These are phyloP conservation scores for Silene uniflora DNA, from an alignment of 148 eudicot species.

Conservation along the genomic window DNA sequence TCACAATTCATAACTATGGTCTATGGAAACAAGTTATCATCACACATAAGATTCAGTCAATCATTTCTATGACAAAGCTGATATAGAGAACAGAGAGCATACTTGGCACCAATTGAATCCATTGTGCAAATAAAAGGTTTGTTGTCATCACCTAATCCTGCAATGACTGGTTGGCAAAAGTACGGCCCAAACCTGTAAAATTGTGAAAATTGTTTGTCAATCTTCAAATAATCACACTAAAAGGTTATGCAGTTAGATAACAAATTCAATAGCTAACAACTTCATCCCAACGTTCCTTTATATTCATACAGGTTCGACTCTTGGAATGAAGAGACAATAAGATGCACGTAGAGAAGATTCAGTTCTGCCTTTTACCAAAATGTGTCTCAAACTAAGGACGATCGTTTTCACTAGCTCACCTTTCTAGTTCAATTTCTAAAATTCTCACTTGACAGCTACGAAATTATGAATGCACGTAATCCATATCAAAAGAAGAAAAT, in stretches of 20 bases:
- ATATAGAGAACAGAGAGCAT: constrained; percentile 30
- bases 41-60: neutral
- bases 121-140: constrained; percentile 98
- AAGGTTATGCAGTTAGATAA: neutral
- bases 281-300: neutral
- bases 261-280: neutral
- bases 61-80: constrained; percentile 4
- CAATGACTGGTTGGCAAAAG: constrained; percentile 94
- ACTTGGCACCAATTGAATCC: constrained; percentile 99
- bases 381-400: neutral
- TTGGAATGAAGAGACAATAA: neutral
- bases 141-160: constrained; percentile 82
- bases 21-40: too few species aligned
- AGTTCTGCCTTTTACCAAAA: neutral
- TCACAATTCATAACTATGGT: too few species aligned
- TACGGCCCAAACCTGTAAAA: constrained; percentile 81
- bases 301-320: neutral
- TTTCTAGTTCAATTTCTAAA: neutral
- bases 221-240: constrained; percentile 1
- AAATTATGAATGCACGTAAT: neutral
- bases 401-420: neutral
- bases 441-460: neutral
- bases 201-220: neutral
- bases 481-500: neutral
- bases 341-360: neutral